These are phyloP conservation scores for Croton laevigatus DNA, from an alignment of 441 rosid genomes.

Conservation along the genomic window DNA sequence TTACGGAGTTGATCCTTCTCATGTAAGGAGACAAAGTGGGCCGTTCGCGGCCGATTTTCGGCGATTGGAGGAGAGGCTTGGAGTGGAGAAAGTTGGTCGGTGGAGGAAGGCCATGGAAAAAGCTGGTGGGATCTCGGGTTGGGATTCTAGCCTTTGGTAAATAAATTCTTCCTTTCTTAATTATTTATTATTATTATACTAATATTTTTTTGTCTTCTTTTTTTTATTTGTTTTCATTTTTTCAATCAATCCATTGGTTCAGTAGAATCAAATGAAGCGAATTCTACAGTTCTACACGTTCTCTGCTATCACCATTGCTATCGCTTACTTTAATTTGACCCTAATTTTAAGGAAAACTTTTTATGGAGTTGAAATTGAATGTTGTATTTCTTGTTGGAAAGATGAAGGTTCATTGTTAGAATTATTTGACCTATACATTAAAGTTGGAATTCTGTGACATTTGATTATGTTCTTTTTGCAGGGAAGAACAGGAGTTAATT, in stretches of 20 bases:
- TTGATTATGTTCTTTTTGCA: conserved; percentile 13
- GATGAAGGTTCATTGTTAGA: too few species aligned
- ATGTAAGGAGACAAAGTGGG: conserved; percentile 24
- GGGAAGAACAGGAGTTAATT: conserved; percentile 24
- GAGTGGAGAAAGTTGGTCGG: conserved; percentile 4
- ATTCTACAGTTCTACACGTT: background rate
- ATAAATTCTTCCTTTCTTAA: background rate
- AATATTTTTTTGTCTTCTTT: background rate
- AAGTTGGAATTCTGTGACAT: background rate
- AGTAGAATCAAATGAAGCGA: background rate
- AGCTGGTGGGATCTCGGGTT: conserved; percentile 28
- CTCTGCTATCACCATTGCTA: background rate
- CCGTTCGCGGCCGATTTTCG: conserved; percentile 23
- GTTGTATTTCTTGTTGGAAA: too few species aligned
- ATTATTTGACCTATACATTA: background rate
- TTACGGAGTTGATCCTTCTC: conserved; percentile 36
- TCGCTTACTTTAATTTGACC: too few species aligned
- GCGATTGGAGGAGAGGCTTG: conserved; percentile 10
- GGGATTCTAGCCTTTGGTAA: conserved; percentile 22
- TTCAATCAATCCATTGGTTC: background rate
- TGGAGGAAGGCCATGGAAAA: conserved; percentile 33
- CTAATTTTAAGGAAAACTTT: too few species aligned
- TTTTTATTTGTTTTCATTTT: too few species aligned
- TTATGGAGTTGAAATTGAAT: background rate
- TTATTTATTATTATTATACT: background rate